Conservation (phyloP, 2,329 filamentous ascomycete species). For the Tolypocladium ovalisporum region DNA sequence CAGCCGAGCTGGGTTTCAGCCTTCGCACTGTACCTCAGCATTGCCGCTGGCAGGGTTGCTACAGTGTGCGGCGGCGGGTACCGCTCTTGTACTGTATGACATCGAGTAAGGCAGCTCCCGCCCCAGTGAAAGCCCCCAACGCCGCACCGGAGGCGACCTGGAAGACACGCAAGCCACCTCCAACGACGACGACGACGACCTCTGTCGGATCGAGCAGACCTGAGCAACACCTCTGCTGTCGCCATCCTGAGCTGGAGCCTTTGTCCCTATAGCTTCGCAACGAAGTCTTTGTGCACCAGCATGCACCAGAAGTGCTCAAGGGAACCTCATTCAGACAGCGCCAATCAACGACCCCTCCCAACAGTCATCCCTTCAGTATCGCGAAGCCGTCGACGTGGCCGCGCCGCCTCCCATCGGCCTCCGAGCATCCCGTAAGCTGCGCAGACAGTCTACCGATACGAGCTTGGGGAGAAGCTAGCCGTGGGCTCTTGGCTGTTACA, state of each 20-base stretch:
- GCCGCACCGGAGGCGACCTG: background rate
- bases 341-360: background rate
- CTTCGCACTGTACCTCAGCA: background rate
- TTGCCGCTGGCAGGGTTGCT: background rate
- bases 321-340: background rate
- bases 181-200: background rate
- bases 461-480: background rate
- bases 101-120: background rate
- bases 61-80: background rate
- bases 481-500: background rate
- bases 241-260: background rate
- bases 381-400: background rate
- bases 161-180: constrained; percentile 1
- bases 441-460: background rate
- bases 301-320: background rate
- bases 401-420: background rate
- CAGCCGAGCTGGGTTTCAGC: background rate
- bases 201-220: background rate
- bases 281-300: background rate
- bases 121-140: background rate
- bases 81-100: background rate
- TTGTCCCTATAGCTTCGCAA: background rate
- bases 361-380: background rate
- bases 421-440: background rate
- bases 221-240: background rate